phyloP scores from a whole-genome alignment of 805 yeast genomes.

The Metschnikowia drakensbergensis region DNA sequence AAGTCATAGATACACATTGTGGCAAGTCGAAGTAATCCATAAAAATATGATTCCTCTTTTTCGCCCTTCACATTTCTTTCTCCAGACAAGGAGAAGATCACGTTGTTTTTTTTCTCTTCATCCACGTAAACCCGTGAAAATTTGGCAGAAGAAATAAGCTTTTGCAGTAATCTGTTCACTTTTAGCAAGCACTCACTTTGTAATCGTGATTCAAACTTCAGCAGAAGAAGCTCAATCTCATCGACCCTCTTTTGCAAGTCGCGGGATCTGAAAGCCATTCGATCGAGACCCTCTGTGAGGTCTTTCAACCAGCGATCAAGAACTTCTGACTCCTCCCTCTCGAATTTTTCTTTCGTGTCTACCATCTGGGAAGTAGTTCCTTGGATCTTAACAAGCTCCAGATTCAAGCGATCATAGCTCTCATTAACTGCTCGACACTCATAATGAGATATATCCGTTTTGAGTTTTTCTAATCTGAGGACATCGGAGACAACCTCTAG shows the following conservation, averaged over 20 bases:
- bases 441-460: not conserved
- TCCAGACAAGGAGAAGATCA: constrained; percentile 29
- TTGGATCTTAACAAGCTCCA: constrained; percentile 29
- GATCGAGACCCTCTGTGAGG: constrained; percentile 33
- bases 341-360: constrained; percentile 22
- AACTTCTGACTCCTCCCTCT: constrained; percentile 27
- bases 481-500: constrained; percentile 1
- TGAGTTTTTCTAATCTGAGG: constrained; percentile 4
- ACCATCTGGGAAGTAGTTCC: constrained; percentile 26
- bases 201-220: constrained; percentile 26
- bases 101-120: constrained; percentile 24
- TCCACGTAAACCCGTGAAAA: constrained; percentile 31
- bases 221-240: constrained; percentile 36
- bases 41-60: not conserved
- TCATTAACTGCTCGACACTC: not conserved
- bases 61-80: constrained; percentile 9
- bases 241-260: constrained; percentile 38
- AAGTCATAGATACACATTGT: constrained; percentile 33
- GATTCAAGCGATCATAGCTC: constrained; percentile 21
- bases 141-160: constrained; percentile 27
- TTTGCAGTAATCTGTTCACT: constrained; percentile 23
- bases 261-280: constrained; percentile 39
- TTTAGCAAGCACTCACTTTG: constrained; percentile 27
- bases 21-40: constrained; percentile 1
- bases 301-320: constrained; percentile 29